These are phyloP conservation scores for Apophysomyces sp. DNA, from an alignment of 371 early-diverging fungal genomes.

Conservation along the genomic window DNA sequence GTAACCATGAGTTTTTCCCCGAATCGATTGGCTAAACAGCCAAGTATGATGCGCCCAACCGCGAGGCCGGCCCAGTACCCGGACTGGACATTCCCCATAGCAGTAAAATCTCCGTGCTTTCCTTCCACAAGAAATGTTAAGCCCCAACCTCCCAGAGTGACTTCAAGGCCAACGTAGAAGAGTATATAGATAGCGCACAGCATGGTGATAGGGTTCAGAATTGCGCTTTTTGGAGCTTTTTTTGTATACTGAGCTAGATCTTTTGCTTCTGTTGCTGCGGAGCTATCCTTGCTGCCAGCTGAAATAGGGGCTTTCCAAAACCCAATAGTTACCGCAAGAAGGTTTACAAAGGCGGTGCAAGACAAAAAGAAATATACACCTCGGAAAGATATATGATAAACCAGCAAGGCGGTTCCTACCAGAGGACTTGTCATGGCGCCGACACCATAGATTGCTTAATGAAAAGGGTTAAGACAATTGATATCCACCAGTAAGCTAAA, in stretches of 20 bases:
- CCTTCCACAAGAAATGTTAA: slow-evolving; percentile 33
- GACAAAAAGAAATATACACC: slow-evolving; percentile 27
- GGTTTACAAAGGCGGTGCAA: slow-evolving; percentile 9
- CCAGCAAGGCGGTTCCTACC: slow-evolving; percentile 21
- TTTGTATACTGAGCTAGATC: slow-evolving; percentile 1
- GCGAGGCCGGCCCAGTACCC: slow-evolving; percentile 39
- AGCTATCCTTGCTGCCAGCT: slow-evolving; percentile 1
- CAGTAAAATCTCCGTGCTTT: slow-evolving; percentile 16
- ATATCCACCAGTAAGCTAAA: not conserved
- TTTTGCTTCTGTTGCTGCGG: not conserved
- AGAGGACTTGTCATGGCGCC: slow-evolving; percentile 36
- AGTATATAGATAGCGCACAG: slow-evolving; percentile 30
- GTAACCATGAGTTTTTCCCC: slow-evolving; percentile 34
- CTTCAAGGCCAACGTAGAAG: slow-evolving; percentile 37
- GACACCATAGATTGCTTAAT: slow-evolving; percentile 31
- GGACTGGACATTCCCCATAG: slow-evolving; percentile 23
- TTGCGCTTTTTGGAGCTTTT: slow-evolving; percentile 16
- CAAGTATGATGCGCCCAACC: slow-evolving; percentile 28
- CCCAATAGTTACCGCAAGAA: slow-evolving; percentile 17
- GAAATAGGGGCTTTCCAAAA: slow-evolving; percentile 18
- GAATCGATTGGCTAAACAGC: slow-evolving; percentile 22
- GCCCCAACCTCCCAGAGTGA: slow-evolving; percentile 38
- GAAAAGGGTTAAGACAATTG: not conserved
- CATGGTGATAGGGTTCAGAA: slow-evolving; percentile 24
- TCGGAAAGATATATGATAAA: slow-evolving; percentile 23